Evolutionary conservation across 1,139 yeast species (phyloP), one percentile per base, ranked within the genome.

Genomic region (Pichia sp.): DNA sequence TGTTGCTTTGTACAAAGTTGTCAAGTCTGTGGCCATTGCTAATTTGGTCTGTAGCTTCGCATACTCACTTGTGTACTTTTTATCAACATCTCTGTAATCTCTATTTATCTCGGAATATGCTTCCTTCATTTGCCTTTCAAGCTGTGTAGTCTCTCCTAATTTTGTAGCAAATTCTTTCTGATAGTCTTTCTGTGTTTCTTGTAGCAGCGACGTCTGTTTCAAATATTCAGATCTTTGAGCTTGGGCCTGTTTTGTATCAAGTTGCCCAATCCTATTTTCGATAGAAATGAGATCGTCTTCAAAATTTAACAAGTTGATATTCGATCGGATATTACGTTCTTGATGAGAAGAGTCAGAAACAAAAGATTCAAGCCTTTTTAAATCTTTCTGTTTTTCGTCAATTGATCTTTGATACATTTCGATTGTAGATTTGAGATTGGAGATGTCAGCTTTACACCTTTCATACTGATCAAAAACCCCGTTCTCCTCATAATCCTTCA

Each of bases 141-240:
- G 75, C 65, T 93, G 98, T 59, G 84, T 84, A 44, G 89, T 78
- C 69, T 93, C 97, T 36, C 99, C 99, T 42, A 82, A 70, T 62
- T 84, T 85, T 30, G 92, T 85, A 6, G 96, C 89, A 62, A 87
- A 83, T 51, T 81, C 79, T 0, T 92, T 77, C 57, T 85, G 85
- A 50, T 89, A 70, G 10, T 71, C 70, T 8, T 89, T 77, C 53
- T 85, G 81, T 43, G 74, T 69, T 10, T 75, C 74, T 54, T 93
- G 79, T 43, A 93, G 71, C 23, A 67, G 62, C 49, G 72, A 71
- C 1, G 93, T 80, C 54, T 81, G 78, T 29, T 75, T 72, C 59
- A 88, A 86, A 66, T 86, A 93, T 58, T 78, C 77, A 2, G 80
- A 81, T 60, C 87, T 77, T 56, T 83, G 81, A 2, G 72, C 71